Evolutionary conservation across 2,329 filamentous ascomycete genomes (phyloP), one percentile per base, ranked within the genome.

Genomic region (Aspergillus melleus): DNA sequence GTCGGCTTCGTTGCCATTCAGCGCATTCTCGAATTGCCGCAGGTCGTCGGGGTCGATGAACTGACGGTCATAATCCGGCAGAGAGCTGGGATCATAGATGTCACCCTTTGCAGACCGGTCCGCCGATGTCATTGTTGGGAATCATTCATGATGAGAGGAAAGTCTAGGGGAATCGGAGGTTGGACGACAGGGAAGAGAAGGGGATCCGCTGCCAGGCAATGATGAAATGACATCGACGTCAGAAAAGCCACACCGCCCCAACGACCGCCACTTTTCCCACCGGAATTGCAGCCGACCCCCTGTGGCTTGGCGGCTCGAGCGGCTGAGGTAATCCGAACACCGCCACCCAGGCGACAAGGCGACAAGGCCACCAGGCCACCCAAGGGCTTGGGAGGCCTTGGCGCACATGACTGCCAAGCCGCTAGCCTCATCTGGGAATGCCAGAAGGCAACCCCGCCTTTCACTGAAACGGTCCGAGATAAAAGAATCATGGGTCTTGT

Each of bases 41-140:
- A 96, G 81, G 71, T 96, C 89, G 60, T 86, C 86, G 46, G 88
- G 81, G 49, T 84, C 77, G 67, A 96, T 81, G 73, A 97, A 97
- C 58, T 95, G 87, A 69, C 84, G 83, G 73, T 93, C 85, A 75
- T 83, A 86, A 75, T 96, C 92, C n/a, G 92, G 93, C 20, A 97
- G 83, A 42, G 79, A 80, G 16, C 83, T 82, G 61, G 84, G 81
- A 74, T 95, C 89, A 77, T 89, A 92, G 50, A 84, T 85, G 64
- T 88, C 82, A 26, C 59, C 57, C 42, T 57, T 59, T 54, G 63
- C 36, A 58, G 66, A 65, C 61, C 72, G 70, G 44, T 74, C 67
- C 46, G 59, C 59, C 50, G 63, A 54, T 62, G 66, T 68, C 72
- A 76, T 76, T 61, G 60, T 71, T 55, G 53, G 52, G 50, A 39